A percentile compares a stretch with the other conserved stretches of the same genome.
Conservation (phyloP, 2,329 filamentous ascomycete genomes). For the Akanthomyces muscarius region DNA sequence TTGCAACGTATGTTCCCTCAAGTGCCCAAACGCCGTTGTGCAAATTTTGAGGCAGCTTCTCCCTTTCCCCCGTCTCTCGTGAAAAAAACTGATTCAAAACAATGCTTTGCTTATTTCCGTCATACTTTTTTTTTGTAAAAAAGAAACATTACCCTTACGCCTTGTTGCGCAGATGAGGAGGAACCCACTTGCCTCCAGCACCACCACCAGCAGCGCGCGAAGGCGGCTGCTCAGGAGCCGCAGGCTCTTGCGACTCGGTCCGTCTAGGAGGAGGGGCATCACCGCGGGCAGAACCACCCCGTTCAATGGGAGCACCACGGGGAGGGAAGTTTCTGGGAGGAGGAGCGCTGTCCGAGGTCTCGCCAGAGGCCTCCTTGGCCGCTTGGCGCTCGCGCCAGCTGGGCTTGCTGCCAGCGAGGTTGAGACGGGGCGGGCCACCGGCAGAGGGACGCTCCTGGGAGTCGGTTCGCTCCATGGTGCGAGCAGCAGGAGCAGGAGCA, state of each 20-base stretch:
- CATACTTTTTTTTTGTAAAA: conserved; percentile 6
- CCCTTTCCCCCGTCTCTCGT: background rate
- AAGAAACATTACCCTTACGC: conserved; percentile 6
- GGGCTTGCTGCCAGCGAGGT: conserved; percentile 58
- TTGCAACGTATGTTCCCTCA: conserved; percentile 10
- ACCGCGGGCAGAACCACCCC: conserved; percentile 40
- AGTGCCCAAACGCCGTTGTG: conserved; percentile 16
- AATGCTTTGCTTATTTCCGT: conserved; percentile 16
- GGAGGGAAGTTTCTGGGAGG: conserved; percentile 36
- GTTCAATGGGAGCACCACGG: conserved; percentile 37
- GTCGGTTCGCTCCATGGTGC: conserved; percentile 42
- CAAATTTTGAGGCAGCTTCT: conserved; percentile 11
- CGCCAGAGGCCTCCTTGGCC: conserved; percentile 36
- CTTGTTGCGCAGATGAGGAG: conserved; percentile 40
- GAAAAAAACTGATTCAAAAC: conserved; percentile 11
- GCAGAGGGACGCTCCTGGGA: conserved; percentile 40
- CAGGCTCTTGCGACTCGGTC: conserved; percentile 36
- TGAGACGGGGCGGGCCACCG: conserved; percentile 56
- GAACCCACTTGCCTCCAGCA: conserved; percentile 55
- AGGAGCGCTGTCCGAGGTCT: conserved; percentile 40
- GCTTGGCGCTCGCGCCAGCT: conserved; percentile 73
- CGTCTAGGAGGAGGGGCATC: conserved; percentile 6
- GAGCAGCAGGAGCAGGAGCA: conserved; percentile 20
- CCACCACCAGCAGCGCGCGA: conserved; percentile 44
- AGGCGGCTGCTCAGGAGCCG: conserved; percentile 48